Percentiles rank a stretch among this genome's conserved stretches.
Evolutionary conservation across 2,329 filamentous ascomycete genomes (phyloP).

Genomic region (Niveomyces coronatus): DNA sequence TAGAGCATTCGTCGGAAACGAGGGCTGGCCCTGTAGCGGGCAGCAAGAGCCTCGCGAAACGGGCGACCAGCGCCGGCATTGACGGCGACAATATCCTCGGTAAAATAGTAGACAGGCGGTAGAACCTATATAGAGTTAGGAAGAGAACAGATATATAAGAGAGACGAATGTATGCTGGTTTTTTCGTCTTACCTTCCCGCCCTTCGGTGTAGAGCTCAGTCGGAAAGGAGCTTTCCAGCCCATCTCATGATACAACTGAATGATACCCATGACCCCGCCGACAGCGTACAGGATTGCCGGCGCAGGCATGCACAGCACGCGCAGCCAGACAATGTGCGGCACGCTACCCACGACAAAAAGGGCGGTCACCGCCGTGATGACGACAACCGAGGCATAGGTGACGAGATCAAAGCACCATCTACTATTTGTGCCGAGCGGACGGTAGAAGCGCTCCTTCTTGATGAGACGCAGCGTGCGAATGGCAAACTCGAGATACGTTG

Average conservation of each 20-base stretch:
- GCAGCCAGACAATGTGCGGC: conserved; percentile 37
- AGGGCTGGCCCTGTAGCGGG: conserved; percentile 30
- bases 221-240: conserved; percentile 45
- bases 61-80: conserved; percentile 47
- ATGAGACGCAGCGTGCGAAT: conserved; percentile 38
- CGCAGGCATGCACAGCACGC: conserved; percentile 40
- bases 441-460: conserved; percentile 37
- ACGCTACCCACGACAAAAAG: conserved; percentile 41
- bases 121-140: conserved; percentile 30
- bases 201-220: conserved; percentile 53
- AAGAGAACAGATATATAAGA: not conserved
- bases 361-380: conserved; percentile 38
- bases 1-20: conserved; percentile 31
- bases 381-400: conserved; percentile 34
- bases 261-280: conserved; percentile 30
- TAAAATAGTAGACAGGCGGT: conserved; percentile 52
- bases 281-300: conserved; percentile 39
- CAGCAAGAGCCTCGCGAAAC: conserved; percentile 30
- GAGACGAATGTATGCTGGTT: not conserved
- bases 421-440: conserved; percentile 34
- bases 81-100: conserved; percentile 58
- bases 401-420: conserved; percentile 41
- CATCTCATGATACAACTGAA: conserved; percentile 24
- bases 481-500: conserved; percentile 44
- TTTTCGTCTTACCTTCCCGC: conserved; percentile 26